A percentile compares a stretch with the other conserved stretches of the same genome.
Conservation (phyloP, 164 flowering plant species). For the Umbilicus rupestris region DNA sequence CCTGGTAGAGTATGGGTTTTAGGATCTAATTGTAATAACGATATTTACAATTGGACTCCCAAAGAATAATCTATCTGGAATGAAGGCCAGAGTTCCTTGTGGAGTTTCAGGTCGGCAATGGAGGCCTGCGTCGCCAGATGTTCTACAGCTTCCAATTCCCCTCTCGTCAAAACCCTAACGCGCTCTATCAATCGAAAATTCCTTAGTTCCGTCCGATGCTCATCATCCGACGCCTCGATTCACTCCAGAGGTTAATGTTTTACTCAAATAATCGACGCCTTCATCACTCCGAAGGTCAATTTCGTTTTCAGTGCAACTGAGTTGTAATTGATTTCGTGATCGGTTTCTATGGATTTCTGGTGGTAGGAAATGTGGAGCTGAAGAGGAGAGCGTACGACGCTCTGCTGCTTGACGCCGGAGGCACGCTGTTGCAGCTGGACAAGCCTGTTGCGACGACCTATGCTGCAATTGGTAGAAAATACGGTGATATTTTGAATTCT, state of each 20-base stretch:
- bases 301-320: not conserved
- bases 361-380: not conserved
- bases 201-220: not conserved
- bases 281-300: not conserved
- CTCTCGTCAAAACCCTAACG: not conserved
- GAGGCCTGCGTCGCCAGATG: conserved; percentile 5
- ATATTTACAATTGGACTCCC: no score
- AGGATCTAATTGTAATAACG: no score
- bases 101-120: not conserved
- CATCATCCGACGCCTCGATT: not conserved
- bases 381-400: conserved; percentile 53
- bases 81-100: no score
- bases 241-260: not conserved
- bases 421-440: conserved; percentile 78
- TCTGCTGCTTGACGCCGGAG: conserved; percentile 84
- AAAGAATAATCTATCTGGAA: no score
- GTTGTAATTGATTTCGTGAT: not conserved
- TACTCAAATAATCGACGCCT: not conserved
- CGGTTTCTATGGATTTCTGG: not conserved
- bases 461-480: conserved; percentile 61
- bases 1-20: not conserved
- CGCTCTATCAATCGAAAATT: not conserved
- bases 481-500: conserved; percentile 33
- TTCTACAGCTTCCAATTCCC: not conserved
- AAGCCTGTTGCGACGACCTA: conserved; percentile 79